Conservation (phyloP, 768 basidiomycete species). For the Amanita polypyramis region DNA sequence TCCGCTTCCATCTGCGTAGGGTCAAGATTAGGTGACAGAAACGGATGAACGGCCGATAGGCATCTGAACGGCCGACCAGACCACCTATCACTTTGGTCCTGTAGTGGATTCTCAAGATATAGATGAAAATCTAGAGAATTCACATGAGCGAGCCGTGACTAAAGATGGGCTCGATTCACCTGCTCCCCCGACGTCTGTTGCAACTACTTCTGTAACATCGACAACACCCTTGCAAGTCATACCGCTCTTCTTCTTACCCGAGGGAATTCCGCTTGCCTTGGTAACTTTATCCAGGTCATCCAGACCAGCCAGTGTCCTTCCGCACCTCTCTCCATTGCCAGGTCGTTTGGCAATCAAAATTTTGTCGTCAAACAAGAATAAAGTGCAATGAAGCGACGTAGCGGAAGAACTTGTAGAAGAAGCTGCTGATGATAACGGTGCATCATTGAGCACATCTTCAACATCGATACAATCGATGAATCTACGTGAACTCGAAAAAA, state of each 20-base stretch:
- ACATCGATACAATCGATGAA: slow-evolving; percentile 93
- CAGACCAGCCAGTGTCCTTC: slow-evolving; percentile 60
- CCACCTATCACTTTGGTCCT: slow-evolving; percentile 81
- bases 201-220: slow-evolving; percentile 76
- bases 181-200: slow-evolving; percentile 75
- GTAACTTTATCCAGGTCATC: slow-evolving; percentile 70
- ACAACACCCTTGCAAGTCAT: slow-evolving; percentile 80
- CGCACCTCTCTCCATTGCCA: slow-evolving; percentile 65
- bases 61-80: slow-evolving; percentile 77
- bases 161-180: slow-evolving; percentile 36
- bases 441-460: slow-evolving; percentile 61
- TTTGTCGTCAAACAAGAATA: slow-evolving; percentile 93
- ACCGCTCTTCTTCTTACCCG: slow-evolving; percentile 64
- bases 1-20: slow-evolving; percentile 51
- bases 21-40: slow-evolving; percentile 54
- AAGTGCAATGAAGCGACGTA: slow-evolving; percentile 64
- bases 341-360: slow-evolving; percentile 85
- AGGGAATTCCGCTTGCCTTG: slow-evolving; percentile 50
- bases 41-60: slow-evolving; percentile 68
- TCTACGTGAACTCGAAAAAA: slow-evolving; percentile 83
- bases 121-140: slow-evolving; percentile 65
- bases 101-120: slow-evolving; percentile 74
- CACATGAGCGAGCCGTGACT: slow-evolving; percentile 4
- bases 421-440: slow-evolving; percentile 32
- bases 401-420: slow-evolving; percentile 29